Evolutionary conservation across 768 basidiomycete genomes (phyloP), one percentile per base, ranked within the genome.

Genomic region (Russula sp.): DNA sequence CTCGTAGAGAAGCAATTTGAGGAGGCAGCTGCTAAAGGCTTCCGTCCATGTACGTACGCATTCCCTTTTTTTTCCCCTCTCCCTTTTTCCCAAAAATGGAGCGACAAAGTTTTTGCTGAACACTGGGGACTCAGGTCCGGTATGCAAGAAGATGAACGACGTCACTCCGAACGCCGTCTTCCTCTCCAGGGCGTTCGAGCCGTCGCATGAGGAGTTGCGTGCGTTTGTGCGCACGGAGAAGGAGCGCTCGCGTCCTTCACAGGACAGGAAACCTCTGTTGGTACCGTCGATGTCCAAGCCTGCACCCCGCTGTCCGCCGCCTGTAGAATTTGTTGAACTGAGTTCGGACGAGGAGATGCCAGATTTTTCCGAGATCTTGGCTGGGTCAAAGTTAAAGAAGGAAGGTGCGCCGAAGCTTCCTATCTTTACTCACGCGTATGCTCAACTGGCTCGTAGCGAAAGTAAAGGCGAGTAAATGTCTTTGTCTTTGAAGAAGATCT

Each of bases 111-210:
- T 18, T 49, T 22, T 52, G 5, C 48, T 56, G 20, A 49, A 22
- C 16, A 6, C 39, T 42, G 39, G n/a, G n/a, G 34, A 11, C 10
- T 1, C 14, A 86, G 85, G 87, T 70, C 86, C 85, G 8, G 81
- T 76, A 1, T 93, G 91, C 73, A 82, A 84, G 68, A 79, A 78
- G 67, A 84, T 85, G 77, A 78, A 81, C 56, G 82, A 87, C 63
- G 74, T 82, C 18, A 73, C 74, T 8, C 72, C 75, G 9, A 72
- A 72, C 32, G 79, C 78, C 56, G 73, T 86, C 34, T 93, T 87
- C 79, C 77, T 77, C 48, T 77, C 83, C 1, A 70, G 73, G 2
- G 87, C 88, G 0, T 93, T 93, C 68, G 82, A 87, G 67, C 87
- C 90, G 0, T 77, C 81, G 0, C 78, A 78, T 3, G 80, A 83